A percentile compares a stretch with the other conserved stretches of the same genome.
Conservation (phyloP, 2,329 filamentous ascomycete species). For the Ceratocystis cubensis region DNA sequence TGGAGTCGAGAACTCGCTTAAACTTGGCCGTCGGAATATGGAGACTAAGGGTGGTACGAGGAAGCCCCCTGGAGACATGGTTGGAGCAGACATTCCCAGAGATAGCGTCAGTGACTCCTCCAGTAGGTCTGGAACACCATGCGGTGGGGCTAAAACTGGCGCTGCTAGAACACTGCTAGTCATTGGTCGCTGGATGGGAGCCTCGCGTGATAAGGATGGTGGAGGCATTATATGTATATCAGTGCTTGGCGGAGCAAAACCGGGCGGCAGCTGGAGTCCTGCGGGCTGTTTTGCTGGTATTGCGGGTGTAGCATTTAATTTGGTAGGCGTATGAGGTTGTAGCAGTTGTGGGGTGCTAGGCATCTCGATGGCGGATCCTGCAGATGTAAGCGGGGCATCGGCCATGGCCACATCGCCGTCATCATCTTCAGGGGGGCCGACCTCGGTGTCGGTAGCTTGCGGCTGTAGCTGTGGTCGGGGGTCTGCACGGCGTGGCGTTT, state of each 20-base stretch:
- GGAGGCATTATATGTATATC: slow-evolving; percentile 17
- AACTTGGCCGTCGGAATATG: background rate
- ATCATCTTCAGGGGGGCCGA: background rate
- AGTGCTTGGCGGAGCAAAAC: slow-evolving; percentile 16
- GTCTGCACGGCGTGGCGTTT: background rate
- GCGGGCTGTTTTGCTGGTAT: background rate
- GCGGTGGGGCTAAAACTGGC: slow-evolving; percentile 31
- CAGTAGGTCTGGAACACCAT: slow-evolving; percentile 20
- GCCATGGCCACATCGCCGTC: slow-evolving; percentile 14
- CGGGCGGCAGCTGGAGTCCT: slow-evolving; percentile 19
- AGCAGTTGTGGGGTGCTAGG: background rate
- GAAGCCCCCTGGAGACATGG: slow-evolving; percentile 19
- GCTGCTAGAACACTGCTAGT: slow-evolving; percentile 29
- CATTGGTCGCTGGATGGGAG: slow-evolving; percentile 10
- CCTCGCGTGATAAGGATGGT: slow-evolving; percentile 8
- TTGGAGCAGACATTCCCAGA: slow-evolving; percentile 25
- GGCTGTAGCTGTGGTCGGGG: background rate
- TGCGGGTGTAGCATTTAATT: background rate
- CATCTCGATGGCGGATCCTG: background rate
- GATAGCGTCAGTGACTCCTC: slow-evolving; percentile 18
- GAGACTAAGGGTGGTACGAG: slow-evolving; percentile 23
- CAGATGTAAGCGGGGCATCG: slow-evolving; percentile 4
- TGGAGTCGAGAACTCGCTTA: background rate
- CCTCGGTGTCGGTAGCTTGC: background rate
- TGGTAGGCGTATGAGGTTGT: background rate